These are phyloP conservation scores for Barnettozyma populi DNA, from an alignment of 805 yeast genomes.

Conservation along the genomic window DNA sequence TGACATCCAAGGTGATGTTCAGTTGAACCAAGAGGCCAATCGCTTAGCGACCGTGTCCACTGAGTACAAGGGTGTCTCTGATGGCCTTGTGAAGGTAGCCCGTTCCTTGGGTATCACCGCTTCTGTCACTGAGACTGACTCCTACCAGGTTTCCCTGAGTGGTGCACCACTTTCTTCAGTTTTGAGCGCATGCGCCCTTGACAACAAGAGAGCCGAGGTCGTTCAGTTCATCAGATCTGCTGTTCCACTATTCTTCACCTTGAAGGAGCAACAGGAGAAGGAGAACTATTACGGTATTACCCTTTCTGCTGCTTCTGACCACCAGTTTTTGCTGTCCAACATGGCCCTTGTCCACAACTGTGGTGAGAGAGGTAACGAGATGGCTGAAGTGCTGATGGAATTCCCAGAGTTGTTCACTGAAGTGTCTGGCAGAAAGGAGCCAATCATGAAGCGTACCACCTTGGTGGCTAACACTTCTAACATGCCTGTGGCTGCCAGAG, in stretches of 20 bases:
- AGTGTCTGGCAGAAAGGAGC: slow-evolving; percentile 89
- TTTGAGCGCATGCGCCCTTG: slow-evolving; percentile 24
- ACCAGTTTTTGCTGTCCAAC: slow-evolving; percentile 37
- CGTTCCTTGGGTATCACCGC: slow-evolving; percentile 40
- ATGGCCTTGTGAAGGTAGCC: slow-evolving; percentile 33
- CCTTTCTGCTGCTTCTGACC: slow-evolving; percentile 31
- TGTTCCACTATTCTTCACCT: slow-evolving; percentile 26
- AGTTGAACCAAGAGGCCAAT: slow-evolving; percentile 14
- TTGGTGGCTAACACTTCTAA: slow-evolving; percentile 98
- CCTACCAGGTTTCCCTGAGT: slow-evolving; percentile 17
- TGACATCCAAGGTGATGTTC: slow-evolving; percentile 35
- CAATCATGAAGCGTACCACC: slow-evolving; percentile 99
- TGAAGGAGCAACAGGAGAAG: slow-evolving; percentile 21
- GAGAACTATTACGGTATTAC: slow-evolving; percentile 41
- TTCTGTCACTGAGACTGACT: slow-evolving; percentile 28
- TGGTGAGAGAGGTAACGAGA: slow-evolving; percentile 98
- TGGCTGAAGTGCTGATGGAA: slow-evolving; percentile 99
- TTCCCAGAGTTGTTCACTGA: slow-evolving; percentile 97
- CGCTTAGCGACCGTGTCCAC: slow-evolving; percentile 30
- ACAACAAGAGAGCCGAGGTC: slow-evolving; percentile 13
- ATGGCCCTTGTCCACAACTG: slow-evolving; percentile 34
- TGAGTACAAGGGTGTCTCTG: slow-evolving; percentile 27
- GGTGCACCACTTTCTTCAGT: slow-evolving; percentile 26
- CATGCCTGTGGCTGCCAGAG: slow-evolving; percentile 99
- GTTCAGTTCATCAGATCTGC: slow-evolving; percentile 7